A percentile compares a stretch with the other conserved stretches of the same genome.
Evolutionary conservation across 495 filamentous ascomycete species (phyloP).

Genomic region (Penicillium soppii): DNA sequence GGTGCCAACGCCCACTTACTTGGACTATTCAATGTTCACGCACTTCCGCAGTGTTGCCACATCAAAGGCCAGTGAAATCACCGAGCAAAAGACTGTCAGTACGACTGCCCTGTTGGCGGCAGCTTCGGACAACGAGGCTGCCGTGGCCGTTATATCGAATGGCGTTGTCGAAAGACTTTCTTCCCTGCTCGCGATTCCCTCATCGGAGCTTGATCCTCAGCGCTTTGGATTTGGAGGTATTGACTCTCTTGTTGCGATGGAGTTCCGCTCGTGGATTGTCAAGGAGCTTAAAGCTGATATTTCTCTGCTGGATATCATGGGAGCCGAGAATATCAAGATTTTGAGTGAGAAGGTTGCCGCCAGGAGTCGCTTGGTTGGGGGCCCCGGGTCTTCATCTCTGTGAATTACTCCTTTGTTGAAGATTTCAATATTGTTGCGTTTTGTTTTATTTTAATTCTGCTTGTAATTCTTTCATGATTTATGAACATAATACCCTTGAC

Average conservation of each 20-base stretch:
- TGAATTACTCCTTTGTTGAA: neutral
- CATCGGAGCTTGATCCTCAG: conserved; percentile 39
- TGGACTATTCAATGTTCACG: conserved; percentile 30
- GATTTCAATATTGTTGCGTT: neutral
- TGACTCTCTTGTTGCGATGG: conserved; percentile 49
- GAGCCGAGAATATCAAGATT: conserved; percentile 22
- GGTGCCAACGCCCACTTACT: conserved; percentile 21
- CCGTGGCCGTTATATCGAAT: conserved; percentile 18
- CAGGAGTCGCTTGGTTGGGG: conserved; percentile 8
- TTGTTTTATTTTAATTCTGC: neutral
- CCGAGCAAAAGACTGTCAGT: conserved; percentile 11
- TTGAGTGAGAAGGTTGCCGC: conserved; percentile 26
- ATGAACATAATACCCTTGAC: too few relatives aligned
- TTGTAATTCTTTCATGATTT: too few relatives aligned
- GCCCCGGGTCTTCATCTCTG: neutral
- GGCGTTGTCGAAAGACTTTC: conserved; percentile 26
- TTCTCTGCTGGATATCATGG: conserved; percentile 40
- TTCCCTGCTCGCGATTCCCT: conserved; percentile 29
- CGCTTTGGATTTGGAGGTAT: conserved; percentile 35
- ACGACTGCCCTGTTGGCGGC: conserved; percentile 10
- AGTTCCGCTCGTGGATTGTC: conserved; percentile 46
- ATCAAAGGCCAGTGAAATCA: neutral
- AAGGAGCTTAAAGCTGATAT: conserved; percentile 37
- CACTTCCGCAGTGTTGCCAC: conserved; percentile 15
- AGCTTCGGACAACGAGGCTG: conserved; percentile 8